A percentile compares a stretch with the other conserved stretches of the same genome.
Conservation (phyloP, 2,329 filamentous ascomycete genomes). For the Aspergillus oerlinghausenensis region DNA sequence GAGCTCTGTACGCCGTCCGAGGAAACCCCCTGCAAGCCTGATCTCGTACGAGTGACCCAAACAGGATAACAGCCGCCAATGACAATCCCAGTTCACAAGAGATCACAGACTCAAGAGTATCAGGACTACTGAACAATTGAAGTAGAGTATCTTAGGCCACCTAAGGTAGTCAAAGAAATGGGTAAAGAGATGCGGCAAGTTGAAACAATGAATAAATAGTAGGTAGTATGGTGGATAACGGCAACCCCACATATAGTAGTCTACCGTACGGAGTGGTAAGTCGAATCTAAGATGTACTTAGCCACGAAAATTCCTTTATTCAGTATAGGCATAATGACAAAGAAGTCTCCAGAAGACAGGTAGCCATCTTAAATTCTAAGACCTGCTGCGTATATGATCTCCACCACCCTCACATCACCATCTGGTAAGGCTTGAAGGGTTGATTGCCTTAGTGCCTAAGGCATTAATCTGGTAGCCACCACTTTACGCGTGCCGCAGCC, state of each 20-base stretch:
- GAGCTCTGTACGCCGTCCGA: neutral
- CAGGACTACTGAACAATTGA: neutral
- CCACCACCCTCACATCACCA: neutral
- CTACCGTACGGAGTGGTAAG: neutral
- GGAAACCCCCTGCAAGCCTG: neutral
- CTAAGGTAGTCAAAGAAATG: neutral
- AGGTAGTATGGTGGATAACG: neutral
- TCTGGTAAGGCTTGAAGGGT: neutral
- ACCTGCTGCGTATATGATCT: neutral
- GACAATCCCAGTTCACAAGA: neutral
- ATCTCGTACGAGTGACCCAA: neutral
- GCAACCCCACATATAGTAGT: neutral
- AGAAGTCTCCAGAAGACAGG: neutral
- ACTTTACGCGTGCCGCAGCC: constrained; percentile 34
- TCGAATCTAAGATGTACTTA: neutral
- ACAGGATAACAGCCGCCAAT: neutral
- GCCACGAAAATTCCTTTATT: neutral
- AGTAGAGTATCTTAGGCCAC: neutral
- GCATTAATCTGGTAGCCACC: constrained; percentile 22
- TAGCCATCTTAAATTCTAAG: neutral
- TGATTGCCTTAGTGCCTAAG: constrained; percentile 20
- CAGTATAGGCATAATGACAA: neutral
- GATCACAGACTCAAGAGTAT: neutral
- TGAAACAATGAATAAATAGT: neutral
- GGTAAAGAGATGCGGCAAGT: neutral